Conservation (phyloP, 73 alveolate species). For the Blepharisma stoltei region DNA sequence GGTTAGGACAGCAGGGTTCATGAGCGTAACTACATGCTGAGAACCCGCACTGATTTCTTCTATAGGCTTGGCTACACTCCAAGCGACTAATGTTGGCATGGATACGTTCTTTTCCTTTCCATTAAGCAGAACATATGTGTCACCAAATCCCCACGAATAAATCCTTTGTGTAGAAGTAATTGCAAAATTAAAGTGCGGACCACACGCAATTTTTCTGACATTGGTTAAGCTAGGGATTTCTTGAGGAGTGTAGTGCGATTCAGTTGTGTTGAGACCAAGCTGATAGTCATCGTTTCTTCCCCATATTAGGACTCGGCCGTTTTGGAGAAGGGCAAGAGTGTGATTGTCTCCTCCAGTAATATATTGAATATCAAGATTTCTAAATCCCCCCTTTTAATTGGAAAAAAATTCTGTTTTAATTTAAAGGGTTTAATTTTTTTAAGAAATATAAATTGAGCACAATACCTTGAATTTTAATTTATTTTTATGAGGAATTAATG, state of each 20-base stretch:
- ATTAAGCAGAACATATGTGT: constrained; percentile 15
- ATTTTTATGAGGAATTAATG: too few species aligned
- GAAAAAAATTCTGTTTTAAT: too few species aligned
- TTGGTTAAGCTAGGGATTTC: background rate
- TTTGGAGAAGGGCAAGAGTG: constrained; percentile 39
- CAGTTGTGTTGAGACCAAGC: constrained; percentile 37
- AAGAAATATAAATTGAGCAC: too few species aligned
- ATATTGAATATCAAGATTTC: constrained; percentile 32
- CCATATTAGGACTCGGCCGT: constrained; percentile 45
- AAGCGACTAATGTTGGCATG: constrained; percentile 22
- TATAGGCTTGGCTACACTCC: constrained; percentile 17
- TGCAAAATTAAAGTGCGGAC: constrained; percentile 23
- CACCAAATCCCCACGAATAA: constrained; percentile 30
- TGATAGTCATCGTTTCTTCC: constrained; percentile 63
- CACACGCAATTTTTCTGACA: background rate
- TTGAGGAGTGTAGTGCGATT: background rate
- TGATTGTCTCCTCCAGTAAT: constrained; percentile 60
- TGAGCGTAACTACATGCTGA: constrained; percentile 2
- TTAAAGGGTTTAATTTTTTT: too few species aligned
- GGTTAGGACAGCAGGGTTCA: background rate
- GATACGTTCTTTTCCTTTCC: constrained; percentile 21
- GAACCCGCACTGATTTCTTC: constrained; percentile 9
- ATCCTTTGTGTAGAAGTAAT: constrained; percentile 9
- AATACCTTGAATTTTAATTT: too few species aligned
- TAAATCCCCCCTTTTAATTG: constrained; percentile 31